Base-by-base conservation (phyloP, 768 basidiomycete genomes). In the Vishniacozyma victoriae region DNA sequence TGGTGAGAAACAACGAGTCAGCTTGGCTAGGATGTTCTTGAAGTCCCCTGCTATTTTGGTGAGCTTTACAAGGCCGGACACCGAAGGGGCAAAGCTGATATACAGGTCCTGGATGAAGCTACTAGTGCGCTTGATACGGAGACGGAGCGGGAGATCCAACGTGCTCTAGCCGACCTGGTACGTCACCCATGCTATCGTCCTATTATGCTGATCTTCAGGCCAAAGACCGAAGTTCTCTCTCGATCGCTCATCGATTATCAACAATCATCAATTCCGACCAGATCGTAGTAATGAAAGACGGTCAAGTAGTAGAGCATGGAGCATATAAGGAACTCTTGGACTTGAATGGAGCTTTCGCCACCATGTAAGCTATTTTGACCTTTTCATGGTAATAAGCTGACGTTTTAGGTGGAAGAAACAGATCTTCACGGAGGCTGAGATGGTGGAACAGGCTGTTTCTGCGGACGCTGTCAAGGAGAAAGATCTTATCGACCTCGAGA, bases 251-350 rank as follows among this genome's bases (percentile, higher is more conserved):
- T 69, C 79, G 86, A 27, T 59, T 70, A 4, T 74, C 79, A 60
- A 82, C 80, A 4, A 79, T 82, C 57, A 75, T 78, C 48, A 75
- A 77, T 46, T 76, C 78, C 39, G 80, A 82, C 64, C 87, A 87
- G 46, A 95, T 97, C 62, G 74, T 93, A 42, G 90, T 95, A 20
- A 80, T 97, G 50, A 86, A 86, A 59, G 85, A 95, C 63, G 92
- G 93, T 3, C 80, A 82, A 63, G 84, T 97, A 37, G 76, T 85
- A 31, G 93, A 96, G 46, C 41, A 50, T 7, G 70, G 68, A 7
- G 79, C 73, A 35, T 88, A 89, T 70, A 80, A 79, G 49, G 87
- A 91, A 52, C 76, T 95, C 25, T 72, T 91, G 38, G 80, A 81
- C 24, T 72, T 74, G 37, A 79, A 84, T 56, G 67, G 63, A 20